These are phyloP conservation scores for Leccinum incarnatum DNA, from an alignment of 768 basidiomycete genomes.

Conservation along the genomic window DNA sequence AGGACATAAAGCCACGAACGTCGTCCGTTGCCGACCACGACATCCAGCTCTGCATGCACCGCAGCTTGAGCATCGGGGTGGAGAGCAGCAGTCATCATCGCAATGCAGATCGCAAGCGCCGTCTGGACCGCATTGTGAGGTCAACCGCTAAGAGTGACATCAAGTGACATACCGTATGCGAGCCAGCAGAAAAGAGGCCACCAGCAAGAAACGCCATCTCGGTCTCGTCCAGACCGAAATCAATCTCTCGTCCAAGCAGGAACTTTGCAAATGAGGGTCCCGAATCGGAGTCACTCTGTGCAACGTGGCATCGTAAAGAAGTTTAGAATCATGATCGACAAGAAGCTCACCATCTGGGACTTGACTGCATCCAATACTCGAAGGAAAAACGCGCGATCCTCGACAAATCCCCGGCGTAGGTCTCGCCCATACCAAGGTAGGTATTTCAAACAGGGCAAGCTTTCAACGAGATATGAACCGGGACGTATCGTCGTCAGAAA, in stretches of 20 bases:
- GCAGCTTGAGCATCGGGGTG: conserved; percentile 46
- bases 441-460: conserved; percentile 34
- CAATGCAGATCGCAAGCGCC: conserved; percentile 47
- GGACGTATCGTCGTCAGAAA: conserved; percentile 24
- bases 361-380: conserved; percentile 44
- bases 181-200: conserved; percentile 55
- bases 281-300: conserved; percentile 13
- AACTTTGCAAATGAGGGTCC: conserved; percentile 51
- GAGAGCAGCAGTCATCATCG: conserved; percentile 47
- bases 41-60: conserved; percentile 54
- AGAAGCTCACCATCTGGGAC: conserved; percentile 35
- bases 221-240: conserved; percentile 47
- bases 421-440: conserved; percentile 61
- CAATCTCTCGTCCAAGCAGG: conserved; percentile 46
- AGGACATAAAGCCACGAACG: not conserved
- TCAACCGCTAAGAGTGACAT: not conserved
- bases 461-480: conserved; percentile 35
- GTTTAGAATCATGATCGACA: not conserved
- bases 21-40: conserved; percentile 39
- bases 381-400: conserved; percentile 48
- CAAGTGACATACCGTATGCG: conserved; percentile 40
- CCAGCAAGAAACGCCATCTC: conserved; percentile 59
- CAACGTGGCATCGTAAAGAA: conserved; percentile 2
- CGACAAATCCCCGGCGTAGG: conserved; percentile 47
- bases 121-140: conserved; percentile 27